These are phyloP conservation scores for Verticillium dahliae DNA, from an alignment of 2,329 filamentous ascomycete genomes.

Conservation along the genomic window DNA sequence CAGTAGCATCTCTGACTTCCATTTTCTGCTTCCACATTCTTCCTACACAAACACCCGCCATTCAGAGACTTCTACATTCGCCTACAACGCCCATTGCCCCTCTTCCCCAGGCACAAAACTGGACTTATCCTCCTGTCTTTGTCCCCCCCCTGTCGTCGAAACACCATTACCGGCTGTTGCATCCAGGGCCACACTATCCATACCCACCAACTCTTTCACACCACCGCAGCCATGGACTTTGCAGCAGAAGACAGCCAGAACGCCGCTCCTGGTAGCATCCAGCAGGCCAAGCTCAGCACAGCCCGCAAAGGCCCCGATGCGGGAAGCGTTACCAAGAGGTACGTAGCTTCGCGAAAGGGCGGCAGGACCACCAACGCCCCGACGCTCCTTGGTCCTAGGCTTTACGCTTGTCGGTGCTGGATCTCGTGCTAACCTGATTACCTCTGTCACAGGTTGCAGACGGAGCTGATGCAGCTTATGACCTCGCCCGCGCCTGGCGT, in stretches of 20 bases:
- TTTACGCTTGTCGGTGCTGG: not conserved
- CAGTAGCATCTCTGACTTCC: not conserved
- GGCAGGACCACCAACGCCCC: not conserved
- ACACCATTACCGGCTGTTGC: not conserved
- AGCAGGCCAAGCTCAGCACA: slow-evolving; percentile 55
- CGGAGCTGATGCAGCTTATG: slow-evolving; percentile 98
- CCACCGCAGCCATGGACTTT: slow-evolving; percentile 29
- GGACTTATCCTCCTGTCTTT: not conserved
- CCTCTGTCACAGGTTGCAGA: slow-evolving; percentile 64
- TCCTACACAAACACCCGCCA: not conserved
- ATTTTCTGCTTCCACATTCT: not conserved
- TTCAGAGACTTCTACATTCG: not conserved
- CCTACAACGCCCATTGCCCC: not conserved
- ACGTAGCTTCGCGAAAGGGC: slow-evolving; percentile 13
- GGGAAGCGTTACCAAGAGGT: slow-evolving; percentile 76
- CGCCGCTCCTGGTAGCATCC: slow-evolving; percentile 54
- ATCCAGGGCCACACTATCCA: not conserved
- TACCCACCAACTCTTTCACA: not conserved
- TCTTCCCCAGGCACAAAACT: not conserved
- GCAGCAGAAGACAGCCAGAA: slow-evolving; percentile 56
- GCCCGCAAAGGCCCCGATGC: slow-evolving; percentile 55
- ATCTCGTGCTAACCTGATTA: slow-evolving; percentile 1
- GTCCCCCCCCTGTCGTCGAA: not conserved
- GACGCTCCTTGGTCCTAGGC: not conserved
- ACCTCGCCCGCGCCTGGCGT: slow-evolving; percentile 87